These are phyloP conservation scores for Daldinia childiae DNA, from an alignment of 495 filamentous ascomycete genomes.

Conservation along the genomic window DNA sequence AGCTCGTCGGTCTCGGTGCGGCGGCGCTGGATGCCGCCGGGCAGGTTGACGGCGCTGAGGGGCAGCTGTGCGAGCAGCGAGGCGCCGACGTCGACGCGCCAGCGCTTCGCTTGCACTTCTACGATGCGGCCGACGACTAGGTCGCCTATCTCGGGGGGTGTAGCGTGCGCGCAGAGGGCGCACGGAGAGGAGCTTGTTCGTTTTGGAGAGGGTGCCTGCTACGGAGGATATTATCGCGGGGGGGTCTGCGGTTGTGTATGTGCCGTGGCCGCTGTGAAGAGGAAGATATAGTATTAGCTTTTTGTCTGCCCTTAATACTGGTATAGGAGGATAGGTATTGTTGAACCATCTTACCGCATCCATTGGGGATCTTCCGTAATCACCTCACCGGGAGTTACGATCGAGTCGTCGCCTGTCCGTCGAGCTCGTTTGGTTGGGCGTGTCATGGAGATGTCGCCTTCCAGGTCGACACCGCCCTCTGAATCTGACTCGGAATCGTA, in stretches of 20 bases:
- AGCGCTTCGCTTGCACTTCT: slow-evolving; percentile 86
- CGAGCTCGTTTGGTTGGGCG: slow-evolving; percentile 37
- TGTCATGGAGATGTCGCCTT: slow-evolving; percentile 70
- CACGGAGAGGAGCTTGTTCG: slow-evolving; percentile 95
- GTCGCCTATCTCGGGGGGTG: slow-evolving; percentile 94
- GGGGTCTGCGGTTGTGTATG: slow-evolving; percentile 68
- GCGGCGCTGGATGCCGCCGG: slow-evolving; percentile 89
- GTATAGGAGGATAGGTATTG: slow-evolving; percentile 6
- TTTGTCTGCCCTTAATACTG: neutral
- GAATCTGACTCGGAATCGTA: slow-evolving; percentile 39
- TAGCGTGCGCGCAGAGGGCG: slow-evolving; percentile 91
- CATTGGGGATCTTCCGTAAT: slow-evolving; percentile 94
- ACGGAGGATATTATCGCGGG: slow-evolving; percentile 84
- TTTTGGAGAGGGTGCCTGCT: slow-evolving; percentile 85
- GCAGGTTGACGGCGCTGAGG: slow-evolving; percentile 89
- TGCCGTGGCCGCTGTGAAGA: slow-evolving; percentile 77
- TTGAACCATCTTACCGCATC: slow-evolving; percentile 75
- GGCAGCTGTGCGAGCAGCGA: slow-evolving; percentile 84
- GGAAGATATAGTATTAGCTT: slow-evolving; percentile 13
- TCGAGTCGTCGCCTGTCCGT: slow-evolving; percentile 50
- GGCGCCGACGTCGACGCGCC: slow-evolving; percentile 92
- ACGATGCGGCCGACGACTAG: slow-evolving; percentile 93
- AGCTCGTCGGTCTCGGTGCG: slow-evolving; percentile 94
- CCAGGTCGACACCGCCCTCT: slow-evolving; percentile 67
- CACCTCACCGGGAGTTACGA: slow-evolving; percentile 89